phyloP scores from a whole-genome alignment of 1,284 basidiomycete genomes.

The Microbotryomycetes sp. region DNA sequence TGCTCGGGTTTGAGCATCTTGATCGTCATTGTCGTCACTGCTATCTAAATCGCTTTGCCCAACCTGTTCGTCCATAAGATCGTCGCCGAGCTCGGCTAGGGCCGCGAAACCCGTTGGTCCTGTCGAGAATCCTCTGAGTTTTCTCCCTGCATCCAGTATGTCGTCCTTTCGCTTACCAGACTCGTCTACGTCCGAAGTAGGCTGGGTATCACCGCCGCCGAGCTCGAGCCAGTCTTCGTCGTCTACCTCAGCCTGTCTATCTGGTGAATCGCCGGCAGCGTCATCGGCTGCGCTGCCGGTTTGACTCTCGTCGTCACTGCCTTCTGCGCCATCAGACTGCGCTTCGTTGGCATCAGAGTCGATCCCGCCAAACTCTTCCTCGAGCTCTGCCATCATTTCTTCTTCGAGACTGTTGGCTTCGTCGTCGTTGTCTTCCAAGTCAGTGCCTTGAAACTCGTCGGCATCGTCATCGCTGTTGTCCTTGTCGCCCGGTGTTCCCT shows the following conservation, averaged over 20 bases:
- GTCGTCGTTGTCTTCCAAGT: constrained; percentile 26
- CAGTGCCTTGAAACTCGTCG: constrained; percentile 31
- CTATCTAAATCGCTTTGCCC: constrained; percentile 38
- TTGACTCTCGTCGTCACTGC: constrained; percentile 32
- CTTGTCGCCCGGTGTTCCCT: constrained; percentile 39
- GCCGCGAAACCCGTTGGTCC: constrained; percentile 24
- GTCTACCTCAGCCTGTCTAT: constrained; percentile 13
- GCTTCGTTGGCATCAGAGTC: constrained; percentile 28
- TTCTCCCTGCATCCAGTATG: constrained; percentile 9
- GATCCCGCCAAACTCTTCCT: constrained; percentile 33
- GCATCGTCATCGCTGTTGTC: constrained; percentile 37
- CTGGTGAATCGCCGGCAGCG: constrained; percentile 29
- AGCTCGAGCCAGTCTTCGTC: constrained; percentile 32
- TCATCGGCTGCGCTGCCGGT: constrained; percentile 42
- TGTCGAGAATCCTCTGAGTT: not conserved
- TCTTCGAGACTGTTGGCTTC: constrained; percentile 26
- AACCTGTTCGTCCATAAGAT: constrained; percentile 30
- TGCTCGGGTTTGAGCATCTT: constrained; percentile 47
- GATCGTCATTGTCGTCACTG: constrained; percentile 51
- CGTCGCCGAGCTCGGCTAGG: constrained; percentile 31
- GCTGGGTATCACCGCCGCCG: constrained; percentile 8
- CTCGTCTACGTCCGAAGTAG: constrained; percentile 5
- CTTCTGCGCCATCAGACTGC: constrained; percentile 29
- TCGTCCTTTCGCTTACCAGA: constrained; percentile 35
- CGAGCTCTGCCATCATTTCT: constrained; percentile 37